These are phyloP conservation scores for Phytophthora citrophthora DNA, from an alignment of 352 stramenopile species.

Conservation along the genomic window DNA sequence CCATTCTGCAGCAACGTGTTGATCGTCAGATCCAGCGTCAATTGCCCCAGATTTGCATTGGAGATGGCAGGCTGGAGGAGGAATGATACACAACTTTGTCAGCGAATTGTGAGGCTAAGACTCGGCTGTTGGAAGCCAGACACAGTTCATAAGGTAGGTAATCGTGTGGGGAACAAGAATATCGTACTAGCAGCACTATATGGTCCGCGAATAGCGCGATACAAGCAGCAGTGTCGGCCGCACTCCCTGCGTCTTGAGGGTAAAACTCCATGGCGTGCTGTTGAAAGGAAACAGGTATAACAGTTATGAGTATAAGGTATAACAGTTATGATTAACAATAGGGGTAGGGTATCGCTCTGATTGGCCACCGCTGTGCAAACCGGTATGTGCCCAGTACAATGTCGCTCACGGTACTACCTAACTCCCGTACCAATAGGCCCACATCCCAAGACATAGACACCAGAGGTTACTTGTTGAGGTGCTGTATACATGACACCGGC, in stretches of 20 bases:
- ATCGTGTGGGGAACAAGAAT: background rate
- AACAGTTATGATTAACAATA: no score
- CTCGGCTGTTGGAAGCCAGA: slow-evolving; percentile 1
- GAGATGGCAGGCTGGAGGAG: slow-evolving; percentile 69
- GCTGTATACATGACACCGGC: no score
- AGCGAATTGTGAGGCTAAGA: slow-evolving; percentile 4
- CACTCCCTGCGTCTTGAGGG: slow-evolving; percentile 25
- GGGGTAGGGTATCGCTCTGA: no score
- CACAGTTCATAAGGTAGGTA: background rate
- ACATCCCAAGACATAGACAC: no score
- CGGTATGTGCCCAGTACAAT: no score
- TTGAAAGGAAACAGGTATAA: background rate
- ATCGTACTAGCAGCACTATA: slow-evolving; percentile 62
- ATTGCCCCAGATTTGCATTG: slow-evolving; percentile 82
- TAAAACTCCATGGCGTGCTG: slow-evolving; percentile 61
- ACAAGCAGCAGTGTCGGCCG: slow-evolving; percentile 32
- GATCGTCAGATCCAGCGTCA: slow-evolving; percentile 77
- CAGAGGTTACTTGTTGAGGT: no score
- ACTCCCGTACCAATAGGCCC: no score
- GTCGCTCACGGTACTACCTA: no score
- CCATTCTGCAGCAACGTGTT: slow-evolving; percentile 74
- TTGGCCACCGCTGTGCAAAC: no score
- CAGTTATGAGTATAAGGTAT: no score
- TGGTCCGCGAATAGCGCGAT: slow-evolving; percentile 54
- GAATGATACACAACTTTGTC: slow-evolving; percentile 21